Percentiles rank a stretch among this genome's conserved stretches.
Conservation (phyloP, 345 rosid species). For the Psidium friedrichsthalianum region DNA sequence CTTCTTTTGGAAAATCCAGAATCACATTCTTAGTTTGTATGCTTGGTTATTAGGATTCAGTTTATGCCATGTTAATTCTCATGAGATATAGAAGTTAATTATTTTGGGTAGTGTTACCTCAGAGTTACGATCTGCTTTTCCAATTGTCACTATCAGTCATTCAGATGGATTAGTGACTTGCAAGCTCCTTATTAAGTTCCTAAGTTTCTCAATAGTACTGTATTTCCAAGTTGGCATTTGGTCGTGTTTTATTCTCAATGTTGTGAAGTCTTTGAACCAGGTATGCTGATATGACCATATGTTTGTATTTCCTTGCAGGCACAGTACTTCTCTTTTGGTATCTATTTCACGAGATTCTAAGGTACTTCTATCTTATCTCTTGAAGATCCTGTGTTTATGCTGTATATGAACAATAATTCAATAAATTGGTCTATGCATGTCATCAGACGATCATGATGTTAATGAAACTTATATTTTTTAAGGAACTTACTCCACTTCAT, state of each 20-base stretch:
- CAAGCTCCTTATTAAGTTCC: background rate
- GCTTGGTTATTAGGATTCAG: background rate
- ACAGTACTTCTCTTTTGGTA: slow-evolving; percentile 39
- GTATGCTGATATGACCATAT: background rate
- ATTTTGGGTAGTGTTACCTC: background rate
- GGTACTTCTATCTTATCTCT: slow-evolving; percentile 16
- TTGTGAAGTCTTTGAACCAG: background rate
- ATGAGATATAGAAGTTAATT: background rate
- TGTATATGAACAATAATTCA: background rate
- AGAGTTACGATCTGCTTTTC: background rate
- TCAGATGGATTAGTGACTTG: background rate
- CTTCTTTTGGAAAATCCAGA: background rate
- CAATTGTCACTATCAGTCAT: background rate
- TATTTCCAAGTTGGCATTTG: background rate
- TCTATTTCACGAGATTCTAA: slow-evolving; percentile 49
- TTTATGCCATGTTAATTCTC: background rate
- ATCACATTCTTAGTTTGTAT: background rate
- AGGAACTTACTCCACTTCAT: background rate
- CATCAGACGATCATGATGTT: background rate
- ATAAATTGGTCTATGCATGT: background rate
- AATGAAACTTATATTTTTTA: background rate
- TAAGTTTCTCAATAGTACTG: background rate
- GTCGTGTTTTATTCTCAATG: background rate
- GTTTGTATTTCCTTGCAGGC: slow-evolving; percentile 23
- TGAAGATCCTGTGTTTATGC: background rate